Evolutionary conservation across 768 basidiomycete genomes (phyloP).

Genomic region (Trametes cingulata): DNA sequence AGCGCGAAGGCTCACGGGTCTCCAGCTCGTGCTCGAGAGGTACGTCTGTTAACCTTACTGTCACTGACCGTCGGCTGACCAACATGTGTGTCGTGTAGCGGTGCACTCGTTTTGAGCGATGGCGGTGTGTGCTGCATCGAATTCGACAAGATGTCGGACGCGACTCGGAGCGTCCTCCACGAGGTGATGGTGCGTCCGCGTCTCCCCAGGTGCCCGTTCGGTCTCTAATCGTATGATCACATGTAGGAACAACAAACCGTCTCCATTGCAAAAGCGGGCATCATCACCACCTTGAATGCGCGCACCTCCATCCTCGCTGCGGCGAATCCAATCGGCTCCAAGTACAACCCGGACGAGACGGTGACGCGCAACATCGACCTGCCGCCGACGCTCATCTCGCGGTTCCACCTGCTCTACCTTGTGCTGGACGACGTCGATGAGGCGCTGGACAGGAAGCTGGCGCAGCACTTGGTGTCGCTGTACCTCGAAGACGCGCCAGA

Average conservation of each 20-base stretch:
- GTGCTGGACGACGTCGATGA: conserved; percentile 96
- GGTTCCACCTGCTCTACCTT: conserved; percentile 95
- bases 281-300: conserved; percentile 97
- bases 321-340: conserved; percentile 95
- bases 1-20: no score
- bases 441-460: conserved; percentile 77
- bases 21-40: conserved; percentile 98
- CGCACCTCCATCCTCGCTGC: conserved; percentile 98
- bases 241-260: conserved; percentile 98
- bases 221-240: not conserved
- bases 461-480: conserved; percentile 88
- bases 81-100: conserved; percentile 47
- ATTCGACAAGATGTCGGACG: conserved; percentile 99
- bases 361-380: conserved; percentile 97
- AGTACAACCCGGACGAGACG: conserved; percentile 89
- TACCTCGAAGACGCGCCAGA: conserved; percentile 91
- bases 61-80: not conserved
- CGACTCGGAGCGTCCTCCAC: conserved; percentile 95
- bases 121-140: conserved; percentile 99
- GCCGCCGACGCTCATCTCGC: conserved; percentile 95
- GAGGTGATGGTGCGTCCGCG: conserved; percentile 84
- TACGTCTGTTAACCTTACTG: conserved; percentile 25
- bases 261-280: conserved; percentile 98
- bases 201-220: not conserved
- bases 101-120: conserved; percentile 91